These are phyloP conservation scores for Vigna unguiculata DNA, from an alignment of 306 rosid species.

Conservation along the genomic window DNA sequence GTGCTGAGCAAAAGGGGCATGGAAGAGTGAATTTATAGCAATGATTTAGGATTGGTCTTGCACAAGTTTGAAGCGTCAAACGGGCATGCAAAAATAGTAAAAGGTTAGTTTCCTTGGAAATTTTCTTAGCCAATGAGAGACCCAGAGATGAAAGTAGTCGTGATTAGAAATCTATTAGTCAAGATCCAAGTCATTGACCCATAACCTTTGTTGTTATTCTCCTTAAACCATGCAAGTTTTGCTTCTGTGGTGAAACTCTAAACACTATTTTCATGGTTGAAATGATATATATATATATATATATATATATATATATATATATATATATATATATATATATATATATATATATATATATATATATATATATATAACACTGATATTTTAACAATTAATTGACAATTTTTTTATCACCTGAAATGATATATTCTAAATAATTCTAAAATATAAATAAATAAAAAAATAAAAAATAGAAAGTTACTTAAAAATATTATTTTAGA, in stretches of 20 bases:
- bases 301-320: no score
- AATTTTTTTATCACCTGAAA: no score
- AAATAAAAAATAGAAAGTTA: no score
- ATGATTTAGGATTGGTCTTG: background rate
- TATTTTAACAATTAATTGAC: no score
- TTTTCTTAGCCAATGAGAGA: conserved; percentile 29
- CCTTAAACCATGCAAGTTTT: background rate
- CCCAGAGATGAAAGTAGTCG: background rate
- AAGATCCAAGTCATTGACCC: conserved; percentile 41
- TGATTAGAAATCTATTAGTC: conserved; percentile 19
- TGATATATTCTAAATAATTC: no score
- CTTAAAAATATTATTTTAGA: no score
- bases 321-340: no score
- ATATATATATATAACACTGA: no score
- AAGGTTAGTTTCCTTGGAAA: background rate
- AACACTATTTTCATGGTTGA: background rate
- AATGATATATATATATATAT: no score
- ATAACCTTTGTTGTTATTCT: background rate
- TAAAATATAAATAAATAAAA: no score
- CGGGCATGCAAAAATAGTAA: conserved; percentile 24
- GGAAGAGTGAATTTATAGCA: conserved; percentile 46
- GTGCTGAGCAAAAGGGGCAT: background rate
- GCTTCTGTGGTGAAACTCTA: background rate
- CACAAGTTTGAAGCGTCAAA: conserved; percentile 17
- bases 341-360: no score